A percentile compares a stretch with the other conserved stretches of the same genome.
Evolutionary conservation across 192 early-diverging fungal species (phyloP).

Genomic region (Funneliformis geosporum): DNA sequence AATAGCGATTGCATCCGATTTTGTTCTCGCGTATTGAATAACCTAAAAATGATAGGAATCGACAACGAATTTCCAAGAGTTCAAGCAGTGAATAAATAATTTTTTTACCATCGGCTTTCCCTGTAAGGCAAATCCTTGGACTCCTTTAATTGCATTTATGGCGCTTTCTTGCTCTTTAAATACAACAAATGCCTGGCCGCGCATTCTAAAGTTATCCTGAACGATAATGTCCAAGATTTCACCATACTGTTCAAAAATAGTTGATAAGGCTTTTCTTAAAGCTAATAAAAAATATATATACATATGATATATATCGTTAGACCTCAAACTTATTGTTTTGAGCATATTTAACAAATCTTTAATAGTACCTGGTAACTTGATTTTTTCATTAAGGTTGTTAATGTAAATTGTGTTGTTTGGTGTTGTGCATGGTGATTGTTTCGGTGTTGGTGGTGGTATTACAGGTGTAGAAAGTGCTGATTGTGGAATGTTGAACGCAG

Average conservation of each 20-base stretch:
- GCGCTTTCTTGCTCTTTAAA: conserved; percentile 76
- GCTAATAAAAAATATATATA: conserved; percentile 43
- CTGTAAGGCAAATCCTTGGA: conserved; percentile 83
- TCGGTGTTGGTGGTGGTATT: conserved; percentile 39
- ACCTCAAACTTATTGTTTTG: not conserved
- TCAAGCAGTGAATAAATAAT: conserved; percentile 14
- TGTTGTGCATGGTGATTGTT: conserved; percentile 62
- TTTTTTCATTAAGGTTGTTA: conserved; percentile 80
- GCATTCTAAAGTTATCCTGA: conserved; percentile 77
- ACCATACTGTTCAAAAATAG: conserved; percentile 85
- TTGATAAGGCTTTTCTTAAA: conserved; percentile 69
- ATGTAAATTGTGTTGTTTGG: conserved; percentile 77
- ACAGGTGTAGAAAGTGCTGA: not conserved
- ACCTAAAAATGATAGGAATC: conserved; percentile 32
- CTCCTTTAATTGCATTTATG: conserved; percentile 73
- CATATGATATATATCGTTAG: not conserved
- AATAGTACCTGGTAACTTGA: conserved; percentile 58
- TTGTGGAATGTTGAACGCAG: not conserved
- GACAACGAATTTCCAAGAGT: not conserved
- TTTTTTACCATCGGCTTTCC: conserved; percentile 75
- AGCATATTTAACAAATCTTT: not conserved
- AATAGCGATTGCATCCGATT: conserved; percentile 65
- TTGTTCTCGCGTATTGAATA: conserved; percentile 57
- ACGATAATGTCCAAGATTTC: conserved; percentile 79
- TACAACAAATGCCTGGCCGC: conserved; percentile 93